Base-by-base conservation (phyloP, 169 alveolate species). In the Ichthyophthirius multifiliis region DNA sequence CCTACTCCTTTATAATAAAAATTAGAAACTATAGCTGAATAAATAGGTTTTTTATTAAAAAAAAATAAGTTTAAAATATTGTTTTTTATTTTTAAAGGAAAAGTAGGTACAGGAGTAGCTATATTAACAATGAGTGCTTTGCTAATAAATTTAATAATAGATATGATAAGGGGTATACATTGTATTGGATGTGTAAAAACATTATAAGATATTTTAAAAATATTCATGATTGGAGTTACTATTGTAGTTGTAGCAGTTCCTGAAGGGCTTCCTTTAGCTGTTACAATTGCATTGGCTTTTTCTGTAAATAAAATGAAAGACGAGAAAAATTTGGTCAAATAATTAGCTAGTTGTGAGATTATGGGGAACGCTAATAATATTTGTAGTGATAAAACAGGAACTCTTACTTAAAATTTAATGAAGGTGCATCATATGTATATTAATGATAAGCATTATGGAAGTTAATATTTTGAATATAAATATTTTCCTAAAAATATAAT, bases 1-100 rank as follows among this genome's bases (percentile, higher is more conserved):
- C 83, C 90, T 20, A 95, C 98, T 18, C 97, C 96, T 1, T 82
- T 95, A 15, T 91, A 95, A 81, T 45, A 76, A 18, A 95, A 95
- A 85, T 73, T 95, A 73, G 95, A 93, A 79, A 84, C 91, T 20
- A 92, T 95, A 5, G 97, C 97, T 9, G 39, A 76, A 76, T 75
- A 76, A 16, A 78, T 78, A 43, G 96, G n/a, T n/a, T n/a, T 65
- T 74, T 76, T 91, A n/a, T n/a, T n/a, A n/a, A n/a, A n/a, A n/a
- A n/a, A n/a, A n/a, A n/a, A n/a, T n/a, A n/a, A n/a, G n/a, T n/a
- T n/a, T n/a, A n/a, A n/a, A n/a, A n/a, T n/a, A n/a, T n/a, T n/a
- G n/a, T n/a, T n/a, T n/a, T n/a, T n/a, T n/a, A n/a, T n/a, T n/a
- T n/a, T n/a, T n/a, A n/a, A n/a, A 18, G 85, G 85, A 27, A 64